Conservation (phyloP, 2,329 filamentous ascomycete genomes). For the Anisogramma anomala region DNA sequence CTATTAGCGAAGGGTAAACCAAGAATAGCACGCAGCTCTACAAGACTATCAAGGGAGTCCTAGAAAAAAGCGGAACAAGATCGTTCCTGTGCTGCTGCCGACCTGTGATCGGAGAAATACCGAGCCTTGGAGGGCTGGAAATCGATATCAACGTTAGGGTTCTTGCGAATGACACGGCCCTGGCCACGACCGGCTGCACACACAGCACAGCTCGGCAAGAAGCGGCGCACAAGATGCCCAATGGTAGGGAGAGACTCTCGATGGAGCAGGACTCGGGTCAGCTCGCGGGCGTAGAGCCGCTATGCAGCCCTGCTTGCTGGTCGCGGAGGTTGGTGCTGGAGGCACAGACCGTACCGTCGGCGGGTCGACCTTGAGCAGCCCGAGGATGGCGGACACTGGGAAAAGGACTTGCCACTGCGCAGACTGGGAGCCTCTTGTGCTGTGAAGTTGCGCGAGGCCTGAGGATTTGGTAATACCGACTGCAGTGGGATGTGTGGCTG, state of each 20-base stretch:
- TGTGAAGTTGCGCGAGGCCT: neutral
- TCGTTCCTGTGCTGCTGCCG: too few species aligned
- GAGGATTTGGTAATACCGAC: neutral
- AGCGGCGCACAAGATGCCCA: neutral
- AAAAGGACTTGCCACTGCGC: neutral
- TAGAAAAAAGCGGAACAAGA: slow-evolving; percentile 18
- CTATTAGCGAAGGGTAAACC: slow-evolving; percentile 14
- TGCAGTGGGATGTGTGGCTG: neutral
- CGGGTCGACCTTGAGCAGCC: too few species aligned
- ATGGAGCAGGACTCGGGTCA: slow-evolving; percentile 10
- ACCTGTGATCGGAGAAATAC: slow-evolving; percentile 1
- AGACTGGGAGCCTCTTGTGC: too few species aligned
- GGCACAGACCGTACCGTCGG: too few species aligned
- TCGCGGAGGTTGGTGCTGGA: neutral
- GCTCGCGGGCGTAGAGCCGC: neutral
- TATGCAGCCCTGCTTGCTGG: slow-evolving; percentile 1
- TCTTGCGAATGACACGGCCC: slow-evolving; percentile 11
- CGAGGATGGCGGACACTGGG: slow-evolving; percentile 1
- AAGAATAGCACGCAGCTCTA: neutral
- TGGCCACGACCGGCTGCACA: slow-evolving; percentile 9
- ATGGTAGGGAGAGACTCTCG: slow-evolving; percentile 3
- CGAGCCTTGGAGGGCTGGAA: slow-evolving; percentile 15
- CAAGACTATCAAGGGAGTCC: too few species aligned
- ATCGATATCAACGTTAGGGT: slow-evolving; percentile 10
- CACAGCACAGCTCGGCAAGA: slow-evolving; percentile 2